Conservation (phyloP, 306 rosid species). For the Adenanthera pavonina region DNA sequence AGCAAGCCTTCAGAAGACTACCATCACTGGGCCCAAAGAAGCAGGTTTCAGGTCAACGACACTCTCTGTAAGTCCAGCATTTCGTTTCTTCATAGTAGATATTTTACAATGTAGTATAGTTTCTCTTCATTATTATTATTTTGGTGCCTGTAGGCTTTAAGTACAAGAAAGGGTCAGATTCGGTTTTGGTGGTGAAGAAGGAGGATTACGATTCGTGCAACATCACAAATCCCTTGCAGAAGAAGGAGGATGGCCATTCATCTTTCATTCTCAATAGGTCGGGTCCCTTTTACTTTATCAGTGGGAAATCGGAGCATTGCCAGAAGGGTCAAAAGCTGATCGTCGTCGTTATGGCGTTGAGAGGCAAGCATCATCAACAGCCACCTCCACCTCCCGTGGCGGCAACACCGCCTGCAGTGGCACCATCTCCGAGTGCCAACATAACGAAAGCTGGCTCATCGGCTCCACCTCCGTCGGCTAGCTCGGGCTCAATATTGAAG, state of each 20-base stretch:
- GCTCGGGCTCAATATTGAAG: constrained; percentile 24
- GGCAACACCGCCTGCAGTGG: background rate
- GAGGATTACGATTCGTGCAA: constrained; percentile 64
- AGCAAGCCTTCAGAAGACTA: constrained; percentile 57
- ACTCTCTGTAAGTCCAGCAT: constrained; percentile 55
- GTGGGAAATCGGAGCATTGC: constrained; percentile 50
- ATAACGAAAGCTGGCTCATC: background rate
- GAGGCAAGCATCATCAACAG: background rate
- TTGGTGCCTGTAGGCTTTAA: constrained; percentile 57
- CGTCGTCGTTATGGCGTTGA: constrained; percentile 53
- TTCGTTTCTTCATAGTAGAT: background rate
- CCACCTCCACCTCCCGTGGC: background rate
- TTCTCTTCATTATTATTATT: background rate
- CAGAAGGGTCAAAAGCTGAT: constrained; percentile 57
- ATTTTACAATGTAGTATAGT: background rate
- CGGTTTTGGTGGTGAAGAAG: constrained; percentile 62
- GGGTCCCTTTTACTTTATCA: constrained; percentile 70
- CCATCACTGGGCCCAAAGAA: constrained; percentile 62
- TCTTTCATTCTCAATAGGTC: constrained; percentile 50
- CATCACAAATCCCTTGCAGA: constrained; percentile 38
- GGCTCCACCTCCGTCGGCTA: constrained; percentile 18
- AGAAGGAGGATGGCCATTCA: constrained; percentile 56
- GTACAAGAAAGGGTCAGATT: constrained; percentile 62
- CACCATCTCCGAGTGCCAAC: background rate
- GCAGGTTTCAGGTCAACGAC: constrained; percentile 77